Evolutionary conservation across 2,329 filamentous ascomycete species (phyloP), one percentile per base, ranked within the genome.

Genomic region (Phyllosticta paracitricarpa): DNA sequence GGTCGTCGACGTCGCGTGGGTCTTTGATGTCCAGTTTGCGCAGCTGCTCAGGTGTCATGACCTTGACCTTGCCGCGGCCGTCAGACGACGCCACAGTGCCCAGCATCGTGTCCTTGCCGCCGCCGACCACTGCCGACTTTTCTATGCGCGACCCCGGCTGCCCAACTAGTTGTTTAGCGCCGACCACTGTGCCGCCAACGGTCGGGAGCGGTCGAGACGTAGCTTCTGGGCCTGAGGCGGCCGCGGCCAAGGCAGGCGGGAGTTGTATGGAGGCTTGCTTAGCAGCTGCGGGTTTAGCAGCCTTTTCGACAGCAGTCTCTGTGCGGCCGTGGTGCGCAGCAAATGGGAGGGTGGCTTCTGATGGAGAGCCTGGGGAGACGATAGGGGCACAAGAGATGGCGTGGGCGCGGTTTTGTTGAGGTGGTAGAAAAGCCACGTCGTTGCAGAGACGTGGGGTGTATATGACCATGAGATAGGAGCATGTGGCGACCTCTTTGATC

Each of bases 401-500:
- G 70, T 96, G 88, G 5, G 90, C 86, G 62, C 84, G 83, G 60
- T 88, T 88, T 64, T 90, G 87, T 67, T 88, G 85, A 0, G 91
- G 89, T 0, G 92, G 91, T 59, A 88, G 78, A 72, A 97, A 97
- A 9, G 91, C 91, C 9, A 90, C 84, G 66, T 97, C 92, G 70
- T 88, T 84, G 76, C 92, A 97, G 12, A 97, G 83, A 0, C 91
- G 86, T 0, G 91, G 90, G 0, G 92, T 96, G 71, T 96, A 89
- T 64, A 97, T 84, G 33, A 96, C 85, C 91, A 97, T 96, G 59
- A 96, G 80, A 71, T 97, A 97, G 12, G 90, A 85, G 76, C 92
- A 97, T 10, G 91, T 96, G 2, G 88, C 89, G 1, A 93, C 85
- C 72, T 97, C 92, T 73, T 96, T 96, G 75, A 97, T 95, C 85